Percentiles rank a stretch among this genome's conserved stretches.
Conservation (phyloP, 2,329 filamentous ascomycete species). For the Metarhizium sp. region DNA sequence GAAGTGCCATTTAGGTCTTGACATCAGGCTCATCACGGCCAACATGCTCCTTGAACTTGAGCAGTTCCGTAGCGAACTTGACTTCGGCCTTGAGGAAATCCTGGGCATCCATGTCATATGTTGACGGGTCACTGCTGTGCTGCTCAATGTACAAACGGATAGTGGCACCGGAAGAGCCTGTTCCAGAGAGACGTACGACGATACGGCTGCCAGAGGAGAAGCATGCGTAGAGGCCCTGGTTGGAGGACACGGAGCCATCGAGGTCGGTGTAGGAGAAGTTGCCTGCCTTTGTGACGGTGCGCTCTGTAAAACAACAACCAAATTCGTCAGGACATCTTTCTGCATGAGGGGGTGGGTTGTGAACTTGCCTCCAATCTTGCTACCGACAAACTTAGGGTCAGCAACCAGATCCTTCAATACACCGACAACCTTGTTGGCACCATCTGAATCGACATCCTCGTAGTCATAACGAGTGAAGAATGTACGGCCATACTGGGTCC, state of each 20-base stretch:
- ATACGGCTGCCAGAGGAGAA: constrained; percentile 94
- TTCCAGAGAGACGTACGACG: constrained; percentile 89
- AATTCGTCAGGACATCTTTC: constrained; percentile 3
- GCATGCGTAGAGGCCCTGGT: constrained; percentile 91
- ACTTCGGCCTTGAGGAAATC: constrained; percentile 91
- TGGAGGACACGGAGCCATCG: constrained; percentile 90
- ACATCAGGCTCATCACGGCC: constrained; percentile 91
- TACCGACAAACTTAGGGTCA: constrained; percentile 67
- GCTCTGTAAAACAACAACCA: constrained; percentile 33
- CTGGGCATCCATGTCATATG: constrained; percentile 76
- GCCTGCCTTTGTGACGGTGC: constrained; percentile 79
- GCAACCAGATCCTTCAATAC: constrained; percentile 72
- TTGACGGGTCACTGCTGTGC: constrained; percentile 73
- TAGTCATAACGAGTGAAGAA: constrained; percentile 99
- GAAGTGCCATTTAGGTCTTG: constrained; percentile 57
- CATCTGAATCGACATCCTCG: constrained; percentile 86
- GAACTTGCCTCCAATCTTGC: constrained; percentile 58
- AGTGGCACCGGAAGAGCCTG: constrained; percentile 88
- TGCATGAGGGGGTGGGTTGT: not conserved
- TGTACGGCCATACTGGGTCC: constrained; percentile 88
- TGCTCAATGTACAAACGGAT: constrained; percentile 97
- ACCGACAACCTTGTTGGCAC: constrained; percentile 81
- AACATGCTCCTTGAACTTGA: constrained; percentile 91
- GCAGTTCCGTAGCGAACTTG: constrained; percentile 69
- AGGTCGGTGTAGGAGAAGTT: constrained; percentile 98